Evolutionary conservation across 2,329 filamentous ascomycete genomes (phyloP).

Genomic region (Diaporthe ampelina): DNA sequence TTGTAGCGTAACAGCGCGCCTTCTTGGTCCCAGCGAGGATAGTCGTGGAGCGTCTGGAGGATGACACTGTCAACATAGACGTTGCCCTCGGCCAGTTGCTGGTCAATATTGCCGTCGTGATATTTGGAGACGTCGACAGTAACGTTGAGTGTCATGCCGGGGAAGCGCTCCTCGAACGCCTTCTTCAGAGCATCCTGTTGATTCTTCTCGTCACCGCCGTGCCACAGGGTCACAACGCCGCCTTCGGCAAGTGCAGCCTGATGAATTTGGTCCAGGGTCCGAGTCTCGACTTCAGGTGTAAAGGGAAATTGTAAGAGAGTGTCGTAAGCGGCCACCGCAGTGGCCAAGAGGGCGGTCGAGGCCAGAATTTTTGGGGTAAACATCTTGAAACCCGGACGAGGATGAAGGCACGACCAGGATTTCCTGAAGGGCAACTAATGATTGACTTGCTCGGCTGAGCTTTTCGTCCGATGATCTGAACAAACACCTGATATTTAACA

Average conservation of each 20-base stretch:
- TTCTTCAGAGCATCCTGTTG: neutral
- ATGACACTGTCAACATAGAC: neutral
- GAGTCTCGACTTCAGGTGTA: neutral
- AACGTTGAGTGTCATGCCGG: neutral
- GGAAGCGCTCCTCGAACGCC: neutral
- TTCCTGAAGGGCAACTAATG: neutral
- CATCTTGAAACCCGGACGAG: neutral
- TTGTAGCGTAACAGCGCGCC: neutral
- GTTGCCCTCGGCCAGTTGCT: neutral
- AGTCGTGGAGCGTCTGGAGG: neutral
- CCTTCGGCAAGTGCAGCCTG: neutral
- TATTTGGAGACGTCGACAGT: conserved; percentile 7
- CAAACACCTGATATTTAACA: neutral
- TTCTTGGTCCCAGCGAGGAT: neutral
- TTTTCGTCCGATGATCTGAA: neutral
- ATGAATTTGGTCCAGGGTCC: neutral
- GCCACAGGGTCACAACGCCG: neutral
- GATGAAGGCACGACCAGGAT: neutral
- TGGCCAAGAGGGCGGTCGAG: neutral
- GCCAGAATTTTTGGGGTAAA: neutral
- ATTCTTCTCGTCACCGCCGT: neutral
- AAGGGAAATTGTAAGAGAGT: neutral
- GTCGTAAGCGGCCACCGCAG: neutral
- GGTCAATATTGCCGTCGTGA: neutral
- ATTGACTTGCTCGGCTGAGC: neutral